Base-by-base conservation (phyloP, 352 stramenopile species). In the Phytophthora pisi region DNA sequence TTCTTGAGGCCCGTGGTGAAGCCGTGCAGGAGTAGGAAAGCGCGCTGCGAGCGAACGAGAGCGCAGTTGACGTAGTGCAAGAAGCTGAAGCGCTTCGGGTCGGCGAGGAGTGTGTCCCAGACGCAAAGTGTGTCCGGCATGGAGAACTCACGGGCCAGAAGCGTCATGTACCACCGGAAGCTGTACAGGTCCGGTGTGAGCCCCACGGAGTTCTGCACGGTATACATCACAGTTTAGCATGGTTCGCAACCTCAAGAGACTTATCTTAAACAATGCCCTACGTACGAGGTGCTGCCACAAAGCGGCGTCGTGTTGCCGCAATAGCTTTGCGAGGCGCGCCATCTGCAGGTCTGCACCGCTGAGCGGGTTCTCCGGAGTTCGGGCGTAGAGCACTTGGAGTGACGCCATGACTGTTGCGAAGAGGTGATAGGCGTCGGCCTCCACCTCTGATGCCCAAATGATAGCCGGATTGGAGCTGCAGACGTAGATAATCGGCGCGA, bases 401-500 rank as follows among this genome's bases (percentile, higher is more conserved):
- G 79, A 81, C 10, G 59, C 55, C 70, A 90, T 83, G 53, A 90
- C 74, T 38, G 70, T 74, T 6, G 68, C 60, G 59, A 90, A 92
- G 3, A 74, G 75, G 51, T 71, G 64, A 61, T 89, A 92, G 10
- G 77, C 70, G 28, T 92, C 81, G 18, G 81, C 72, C 20, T 92
- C 81, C 1, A 82, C 61, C 42, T 89, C 66, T 2, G 53, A 51
- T 1, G 69, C 64, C 72, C 66, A 82, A 9, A 66, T 62, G 3
- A 76, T 60, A 10, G 47, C 45, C 7, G 55, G 40, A 55, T 96
- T 90, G 9, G 66, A 79, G 57, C 92, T 87, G 23, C 95, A 86
- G 4, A 86, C 82, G 58, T 85, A 87, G 16, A 97, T 45, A 3
- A 98, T 68, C 31, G 91, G 92, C 3, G 87, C 95, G 3, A 97